Base-by-base conservation (phyloP, 805 yeast species). In the Cyberlindnera euphorbiae region DNA sequence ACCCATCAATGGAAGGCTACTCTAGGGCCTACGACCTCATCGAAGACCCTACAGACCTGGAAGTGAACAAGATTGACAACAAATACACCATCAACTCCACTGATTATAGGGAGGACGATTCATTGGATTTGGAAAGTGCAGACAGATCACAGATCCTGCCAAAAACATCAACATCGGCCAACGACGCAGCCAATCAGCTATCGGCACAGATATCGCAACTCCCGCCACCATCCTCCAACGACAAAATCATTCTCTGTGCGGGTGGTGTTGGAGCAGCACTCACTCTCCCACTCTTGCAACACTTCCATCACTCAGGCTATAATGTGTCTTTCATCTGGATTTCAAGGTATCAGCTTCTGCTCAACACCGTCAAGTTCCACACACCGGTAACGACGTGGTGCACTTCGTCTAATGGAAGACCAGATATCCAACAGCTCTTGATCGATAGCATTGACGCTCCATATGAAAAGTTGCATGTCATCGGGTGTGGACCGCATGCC, bases 401-500 rank as follows among this genome's bases (percentile, higher is more conserved):
- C 23, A 45, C 55, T 7, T 30, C 42, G 0, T 29, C 32, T 12
- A 25, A 24, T 4, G 56, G 52, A 1, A 34, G 58, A 6, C 56
- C 58, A 1, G 29, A 44, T 23, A 6, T 52, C 1, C 13, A 36
- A 3, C 41, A 49, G 15, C 7, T 50, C 11, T 17, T 53, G 3
- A 33, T 26, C 26, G 48, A 47, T 19, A 14, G 39, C 2, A 24
- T 39, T 12, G 31, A 38, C 10, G 23, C 25, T 2, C 34, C 33
- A 4, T 33, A 28, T 14, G 27, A 26, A 14, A 26, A 17, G 15
- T 17, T 50, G 2, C 43, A 47, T 19, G 30, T 53, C 4, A 43
- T 51, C n/a, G 53, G 47, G 6, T 53, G 58, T 44, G 58, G 58
- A 6, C 57, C 58, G 3, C 32, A 30, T 17, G 17, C 18, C 2